Base-by-base conservation (phyloP, 2,329 filamentous ascomycete species). In the Neonectria punicea region DNA sequence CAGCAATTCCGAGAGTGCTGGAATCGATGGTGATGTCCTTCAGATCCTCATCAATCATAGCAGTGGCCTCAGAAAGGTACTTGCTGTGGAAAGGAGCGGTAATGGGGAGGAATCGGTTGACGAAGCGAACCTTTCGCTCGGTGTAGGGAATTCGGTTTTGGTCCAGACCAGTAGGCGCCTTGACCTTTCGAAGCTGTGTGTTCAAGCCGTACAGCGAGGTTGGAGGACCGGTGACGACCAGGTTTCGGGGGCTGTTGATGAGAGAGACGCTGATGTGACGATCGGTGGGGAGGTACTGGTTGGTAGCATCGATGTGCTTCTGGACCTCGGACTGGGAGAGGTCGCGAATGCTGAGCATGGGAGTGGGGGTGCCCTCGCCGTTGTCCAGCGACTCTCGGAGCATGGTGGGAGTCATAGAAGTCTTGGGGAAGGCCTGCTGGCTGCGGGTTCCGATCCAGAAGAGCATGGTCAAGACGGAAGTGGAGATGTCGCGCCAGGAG, bases 361-460 rank as follows among this genome's bases (percentile, higher is more conserved):
- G 97, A 1, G 96, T 98, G 1, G 97, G 96, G 6, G 87, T 88
- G n/a, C 97, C 97, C 82, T 99, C 96, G 57, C 96, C 95, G 78
- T 96, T 91, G 77, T 98, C 95, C 70, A 93, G 87, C 1, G 96
- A 98, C 81, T 99, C 96, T 77, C 95, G 93, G 58, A 99, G 87
- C 76, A 95, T 93, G 49, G 89, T 92, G 0, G 96, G 97, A 4
- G 94, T 93, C 74, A 99, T 87, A 36, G 96, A 98, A 4, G 96
- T 99, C 73, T 93, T 90, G 43, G 96, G 97, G 81, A 98, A 99
- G 2, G 94, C 94, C 81, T 99, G 96, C 80, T 99, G 96, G 80
- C 95, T 98, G 76, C 96, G 92, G 66, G 95, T 90, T 78, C 97
- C 96, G 72, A 99, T 97, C 96, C 96, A 99, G 86, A 99, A 99